These are phyloP conservation scores for Boletellus deceptivus DNA, from an alignment of 1,284 basidiomycete species.

Conservation along the genomic window DNA sequence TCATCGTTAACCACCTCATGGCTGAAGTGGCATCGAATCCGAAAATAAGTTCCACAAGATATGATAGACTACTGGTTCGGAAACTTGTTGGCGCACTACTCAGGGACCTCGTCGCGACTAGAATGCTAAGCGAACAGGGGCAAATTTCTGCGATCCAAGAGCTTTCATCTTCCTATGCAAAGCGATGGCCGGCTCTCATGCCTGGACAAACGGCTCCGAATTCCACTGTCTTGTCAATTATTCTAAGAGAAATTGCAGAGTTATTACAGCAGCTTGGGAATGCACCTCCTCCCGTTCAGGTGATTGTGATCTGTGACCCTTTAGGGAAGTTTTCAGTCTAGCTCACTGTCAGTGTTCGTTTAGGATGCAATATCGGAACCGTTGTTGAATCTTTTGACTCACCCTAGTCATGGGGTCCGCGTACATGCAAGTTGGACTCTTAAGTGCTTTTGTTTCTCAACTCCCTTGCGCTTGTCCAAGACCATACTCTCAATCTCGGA, in stretches of 20 bases:
- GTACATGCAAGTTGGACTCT: constrained; percentile 86
- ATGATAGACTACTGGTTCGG: constrained; percentile 74
- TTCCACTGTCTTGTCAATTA: constrained; percentile 72
- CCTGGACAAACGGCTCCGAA: constrained; percentile 77
- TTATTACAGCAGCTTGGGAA: constrained; percentile 90
- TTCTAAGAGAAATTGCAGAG: constrained; percentile 82
- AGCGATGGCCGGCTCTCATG: constrained; percentile 91
- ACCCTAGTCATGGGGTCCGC: constrained; percentile 86
- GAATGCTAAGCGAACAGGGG: constrained; percentile 89
- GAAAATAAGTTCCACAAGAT: constrained; percentile 56
- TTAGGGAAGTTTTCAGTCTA: background rate
- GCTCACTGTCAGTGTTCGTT: constrained; percentile 2
- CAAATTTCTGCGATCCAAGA: constrained; percentile 92
- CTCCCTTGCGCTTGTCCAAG: constrained; percentile 81
- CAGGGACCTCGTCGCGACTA: constrained; percentile 82
- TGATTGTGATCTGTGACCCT: constrained; percentile 27
- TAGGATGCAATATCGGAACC: constrained; percentile 88
- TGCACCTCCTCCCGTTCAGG: constrained; percentile 85
- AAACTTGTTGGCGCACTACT: constrained; percentile 77
- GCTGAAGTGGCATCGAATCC: constrained; percentile 68
- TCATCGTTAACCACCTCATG: constrained; percentile 79
- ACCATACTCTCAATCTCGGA: constrained; percentile 75
- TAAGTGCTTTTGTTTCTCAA: constrained; percentile 86
- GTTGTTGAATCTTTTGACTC: constrained; percentile 79
- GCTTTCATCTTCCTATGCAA: constrained; percentile 77